Base-by-base conservation (phyloP, 2,329 filamentous ascomycete species). In the Colletotrichum cereale region DNA sequence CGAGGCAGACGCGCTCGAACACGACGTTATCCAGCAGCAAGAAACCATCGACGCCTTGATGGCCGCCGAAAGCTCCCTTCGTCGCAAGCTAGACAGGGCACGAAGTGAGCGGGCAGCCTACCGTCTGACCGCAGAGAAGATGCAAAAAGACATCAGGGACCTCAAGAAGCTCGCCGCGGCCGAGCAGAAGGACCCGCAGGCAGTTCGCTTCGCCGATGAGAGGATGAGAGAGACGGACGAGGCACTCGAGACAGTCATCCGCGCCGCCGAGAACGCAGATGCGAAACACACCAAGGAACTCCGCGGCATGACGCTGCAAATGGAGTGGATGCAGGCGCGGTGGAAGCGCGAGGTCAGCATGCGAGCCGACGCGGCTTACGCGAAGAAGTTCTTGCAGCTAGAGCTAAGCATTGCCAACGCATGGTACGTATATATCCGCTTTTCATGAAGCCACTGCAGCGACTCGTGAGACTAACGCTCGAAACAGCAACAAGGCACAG, bases 401-500 rank as follows among this genome's bases (percentile, higher is more conserved):
- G 91, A 94, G 81, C 89, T 97, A 65, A 90, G 95, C 76, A 90
- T 97, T 77, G 95, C 94, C 77, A 92, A 94, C 78, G 92, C 94
- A 84, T 98, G 95, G 96, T 98, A 91, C 76, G 93, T 91, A 60
- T 91, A 55, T n/a, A 16, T 24, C n/a, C 26, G 5, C n/a, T 3
- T 36, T 62, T 58, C 60, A 60, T 55, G 40, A 18, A 36, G 14
- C 44, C 50, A 40, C 2, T 60, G 24, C 58, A 57, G 14, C 36
- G 40, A 36, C n/a, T 52, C 42, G 52, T 36, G 34, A 74, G 78
- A 75, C 76, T 79, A 77, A 78, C 72, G 71, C 63, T 11, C n/a
- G n/a, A 61, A 67, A 80, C 81, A 98, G 96, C 84, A 99, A 98
- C 85, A 92, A 96, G 81, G 93, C 94, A 72, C 94, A 98, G 80